Evolutionary conservation across 495 filamentous ascomycete species (phyloP), one percentile per base, ranked within the genome.

Genomic region (Annulohypoxylon stygium): DNA sequence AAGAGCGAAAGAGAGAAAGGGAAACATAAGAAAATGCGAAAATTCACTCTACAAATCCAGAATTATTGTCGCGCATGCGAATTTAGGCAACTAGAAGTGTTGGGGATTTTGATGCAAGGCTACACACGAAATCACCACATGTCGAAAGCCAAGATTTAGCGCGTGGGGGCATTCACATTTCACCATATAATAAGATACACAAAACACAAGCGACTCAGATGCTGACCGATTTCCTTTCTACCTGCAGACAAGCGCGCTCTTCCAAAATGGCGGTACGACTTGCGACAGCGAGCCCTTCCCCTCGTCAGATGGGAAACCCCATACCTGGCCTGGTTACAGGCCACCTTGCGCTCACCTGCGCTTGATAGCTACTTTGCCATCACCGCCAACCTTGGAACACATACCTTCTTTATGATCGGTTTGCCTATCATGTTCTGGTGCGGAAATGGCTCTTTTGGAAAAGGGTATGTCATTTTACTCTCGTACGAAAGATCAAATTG

Each of bases 351-450:
- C 75, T 91, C 92, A 11, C 93, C 93, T 1, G 83, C 91, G 3
- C 89, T 98, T 64, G 96, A 99, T 81, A 92, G 93, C 26, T 99
- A 97, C 81, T 99, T 99, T 78, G 95, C 95, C 12, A 91, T 96
- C 71, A 97, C 95, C 1, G 96, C 96, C 71, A 99, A 98, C 81
- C 90, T 98, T 45, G 96, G 96, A 34, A 99, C 96, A 4, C 96
- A 99, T 82, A 99, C 96, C 1, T 98, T 97, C 84, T 99, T 97
- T 84, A 99, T 97, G 95, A 86, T 97, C 59, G 89, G 92, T 55
- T 81, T 99, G 67, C 96, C 96, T 3, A 91, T 98, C 59, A 86
- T 98, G 63, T 98, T 98, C 83, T 99, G 96, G 96, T 95, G 93
- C 77, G 95, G 96, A 30, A 92, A 93, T 77, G 88, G 89, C 33